Evolutionary conservation across 2,329 filamentous ascomycete species (phyloP), one percentile per base, ranked within the genome.

Genomic region (Stagonosporopsis vannaccii): DNA sequence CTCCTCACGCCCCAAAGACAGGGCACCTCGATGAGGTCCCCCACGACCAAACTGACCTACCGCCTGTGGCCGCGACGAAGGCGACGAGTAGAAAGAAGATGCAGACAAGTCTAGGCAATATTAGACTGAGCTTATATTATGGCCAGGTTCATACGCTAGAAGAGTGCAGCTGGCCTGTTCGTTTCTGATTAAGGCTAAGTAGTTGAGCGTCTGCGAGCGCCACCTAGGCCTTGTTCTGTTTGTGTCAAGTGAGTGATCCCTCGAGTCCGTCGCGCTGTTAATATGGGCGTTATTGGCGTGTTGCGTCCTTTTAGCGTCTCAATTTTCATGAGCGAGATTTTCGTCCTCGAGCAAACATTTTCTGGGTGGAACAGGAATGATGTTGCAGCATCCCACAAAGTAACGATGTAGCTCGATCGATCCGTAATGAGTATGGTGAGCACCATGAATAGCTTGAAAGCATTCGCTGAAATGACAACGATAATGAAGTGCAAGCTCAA

Each of bases 381-480:
- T 1, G 43, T 20, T 2, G n/a, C 32, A n/a, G 43, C 43, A 19
- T 36, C 43, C 13, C 30, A 30, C 2, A 45, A n/a, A 13, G 42
- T 45, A 11, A 45, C 42, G 6, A 45, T 23, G 8, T 45, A 45
- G 6, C n/a, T 45, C 8, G 42, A 45, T 17, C 30, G 42, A 20
- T 43, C 28, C 19, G 20, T 45, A 1, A 35, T 11, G 2, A 45
- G 42, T 19, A 45, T 30, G 20, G 12, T 40, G 20, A 63, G 11
- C 57, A 70, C 66, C 11, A 55, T 52, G 15, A 37, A 11, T 0
- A 65, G 45, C 36, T 70, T 70, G 9, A 55, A n/a, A n/a, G 17
- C 1, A 6, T 46, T 46, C 3, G 6, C 63, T 5, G 57, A 39
- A 11, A 64, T 64, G 17, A 71, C 64, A 6, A 62, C 57, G 0